Base-by-base conservation (phyloP, 2,329 filamentous ascomycete genomes). In the Trichocomaceae sp. region DNA sequence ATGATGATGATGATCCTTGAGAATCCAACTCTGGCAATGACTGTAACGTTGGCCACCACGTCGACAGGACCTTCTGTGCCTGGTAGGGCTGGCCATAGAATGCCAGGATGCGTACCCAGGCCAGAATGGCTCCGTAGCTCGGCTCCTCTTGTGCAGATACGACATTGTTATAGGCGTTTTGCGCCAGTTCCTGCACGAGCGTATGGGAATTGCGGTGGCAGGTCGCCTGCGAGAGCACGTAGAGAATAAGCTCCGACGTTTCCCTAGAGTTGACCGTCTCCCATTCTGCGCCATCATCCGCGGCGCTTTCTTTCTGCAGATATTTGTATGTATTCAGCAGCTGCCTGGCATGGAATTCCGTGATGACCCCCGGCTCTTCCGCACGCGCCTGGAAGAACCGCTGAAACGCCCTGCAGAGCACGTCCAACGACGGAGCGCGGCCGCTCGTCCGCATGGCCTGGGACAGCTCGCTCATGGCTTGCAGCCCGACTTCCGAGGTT, bases 381-480 rank as follows among this genome's bases (percentile, higher is more conserved):
- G 56, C 75, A 59, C 69, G 86, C 79, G 66, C 77, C 17, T 73
- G 66, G 62, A 92, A 84, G 60, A 91, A 84, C 9, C 77, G 72
- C 54, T 74, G 77, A 68, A 87, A 85, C 5, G 87, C 88, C 35
- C 80, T 75, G 0, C 82, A 70, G 2, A 96, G 74, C 33, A 87
- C 82, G n/a, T 77, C 68, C 2, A 77, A 73, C 0, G 81, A 70
- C 15, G 88, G 90, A 9, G 83, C 80, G 33, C 89, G 81, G 35
- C 84, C 76, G 50, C 81, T 78, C 54, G 87, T 79, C 50, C 80
- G 77, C 61, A 85, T 74, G 57, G 83, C 80, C 61, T 82, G 81
- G 51, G 81, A 76, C 68, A 89, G 80, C 56, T 87, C 80, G 63
- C 87, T 80, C 73, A 96, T 82, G 15, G 79, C 80, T 60, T 83